phyloP scores from a whole-genome alignment of 257 asterid genomes.

The Solanum paucissectum region DNA sequence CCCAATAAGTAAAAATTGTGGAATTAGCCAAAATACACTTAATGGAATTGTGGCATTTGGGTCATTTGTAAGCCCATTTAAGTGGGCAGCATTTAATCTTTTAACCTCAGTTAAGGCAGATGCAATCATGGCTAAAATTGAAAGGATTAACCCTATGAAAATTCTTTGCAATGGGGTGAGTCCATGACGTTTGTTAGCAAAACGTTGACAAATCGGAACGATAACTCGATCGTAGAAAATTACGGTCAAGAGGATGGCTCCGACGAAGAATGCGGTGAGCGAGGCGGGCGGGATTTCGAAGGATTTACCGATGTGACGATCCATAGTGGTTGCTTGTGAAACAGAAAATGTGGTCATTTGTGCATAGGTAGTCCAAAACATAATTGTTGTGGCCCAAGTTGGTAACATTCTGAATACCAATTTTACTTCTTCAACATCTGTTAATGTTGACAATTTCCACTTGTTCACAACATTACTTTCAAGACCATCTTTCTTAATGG shows the following conservation, averaged over 20 bases:
- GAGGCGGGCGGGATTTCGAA: conserved; percentile 69
- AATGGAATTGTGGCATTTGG: conserved; percentile 14
- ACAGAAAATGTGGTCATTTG: conserved; percentile 83
- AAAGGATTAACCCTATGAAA: conserved; percentile 38
- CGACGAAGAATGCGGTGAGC: conserved; percentile 63
- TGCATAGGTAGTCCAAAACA: conserved; percentile 77
- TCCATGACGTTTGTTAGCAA: conserved; percentile 40
- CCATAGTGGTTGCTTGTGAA: conserved; percentile 74
- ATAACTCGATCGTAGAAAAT: conserved; percentile 44
- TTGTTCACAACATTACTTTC: conserved; percentile 11
- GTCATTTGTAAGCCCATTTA: conserved; percentile 17
- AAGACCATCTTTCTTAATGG: conserved; percentile 29
- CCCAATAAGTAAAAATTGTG: conserved; percentile 67
- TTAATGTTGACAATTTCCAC: conserved; percentile 58
- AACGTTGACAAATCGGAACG: conserved; percentile 26
- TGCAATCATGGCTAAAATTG: conserved; percentile 44
- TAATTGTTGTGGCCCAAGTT: conserved; percentile 74
- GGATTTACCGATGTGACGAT: conserved; percentile 35
- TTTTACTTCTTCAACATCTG: conserved; percentile 86
- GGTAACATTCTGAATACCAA: conserved; percentile 62
- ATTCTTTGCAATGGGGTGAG: conserved; percentile 65
- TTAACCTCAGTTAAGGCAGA: conserved; percentile 48
- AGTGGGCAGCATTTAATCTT: conserved; percentile 24
- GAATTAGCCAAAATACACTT: conserved; percentile 59
- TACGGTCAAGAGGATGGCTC: conserved; percentile 54